phyloP scores from a whole-genome alignment of 2,329 filamentous ascomycete species.

The Aspergillus ustus region DNA sequence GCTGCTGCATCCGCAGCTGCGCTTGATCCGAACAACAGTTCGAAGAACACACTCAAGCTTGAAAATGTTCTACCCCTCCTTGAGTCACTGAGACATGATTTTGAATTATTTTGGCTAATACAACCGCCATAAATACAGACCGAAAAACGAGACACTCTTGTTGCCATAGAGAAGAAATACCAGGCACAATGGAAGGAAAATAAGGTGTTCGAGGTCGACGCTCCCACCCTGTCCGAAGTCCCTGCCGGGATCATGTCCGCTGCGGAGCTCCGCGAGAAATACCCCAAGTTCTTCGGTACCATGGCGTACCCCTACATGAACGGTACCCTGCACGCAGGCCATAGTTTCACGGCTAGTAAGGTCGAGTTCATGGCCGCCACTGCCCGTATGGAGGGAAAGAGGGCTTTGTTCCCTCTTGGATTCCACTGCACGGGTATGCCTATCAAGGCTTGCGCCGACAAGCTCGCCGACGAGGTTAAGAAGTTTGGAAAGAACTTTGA shows the following conservation, averaged over 20 bases:
- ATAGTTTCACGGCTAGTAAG: conserved; percentile 90
- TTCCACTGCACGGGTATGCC: conserved; percentile 98
- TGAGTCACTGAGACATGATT: conserved; percentile 26
- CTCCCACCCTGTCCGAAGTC: conserved; percentile 77
- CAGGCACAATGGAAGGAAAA: conserved; percentile 81
- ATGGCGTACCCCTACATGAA: conserved; percentile 85
- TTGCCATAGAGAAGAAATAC: conserved; percentile 78
- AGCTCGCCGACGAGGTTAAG: conserved; percentile 86
- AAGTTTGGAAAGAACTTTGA: conserved; percentile 88
- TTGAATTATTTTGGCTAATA: conserved; percentile 23
- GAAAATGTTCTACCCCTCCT: conserved; percentile 55
- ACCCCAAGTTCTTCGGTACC: conserved; percentile 89
- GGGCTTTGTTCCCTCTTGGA: conserved; percentile 84
- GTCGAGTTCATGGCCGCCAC: conserved; percentile 90
- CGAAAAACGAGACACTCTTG: conserved; percentile 37
- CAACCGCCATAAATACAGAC: conserved; percentile 27
- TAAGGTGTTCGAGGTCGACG: conserved; percentile 81
- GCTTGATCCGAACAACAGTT: conserved; percentile 58
- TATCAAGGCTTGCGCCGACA: conserved; percentile 97
- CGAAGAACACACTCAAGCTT: conserved; percentile 67
- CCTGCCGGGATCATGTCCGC: conserved; percentile 74
- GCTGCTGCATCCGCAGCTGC: conserved; percentile 58
- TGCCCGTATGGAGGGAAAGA: conserved; percentile 87
- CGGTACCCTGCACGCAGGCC: conserved; percentile 85
- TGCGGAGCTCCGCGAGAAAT: conserved; percentile 74